Conservation (phyloP, 371 early-diverging fungal species). For the Chytridium lagenaria region DNA sequence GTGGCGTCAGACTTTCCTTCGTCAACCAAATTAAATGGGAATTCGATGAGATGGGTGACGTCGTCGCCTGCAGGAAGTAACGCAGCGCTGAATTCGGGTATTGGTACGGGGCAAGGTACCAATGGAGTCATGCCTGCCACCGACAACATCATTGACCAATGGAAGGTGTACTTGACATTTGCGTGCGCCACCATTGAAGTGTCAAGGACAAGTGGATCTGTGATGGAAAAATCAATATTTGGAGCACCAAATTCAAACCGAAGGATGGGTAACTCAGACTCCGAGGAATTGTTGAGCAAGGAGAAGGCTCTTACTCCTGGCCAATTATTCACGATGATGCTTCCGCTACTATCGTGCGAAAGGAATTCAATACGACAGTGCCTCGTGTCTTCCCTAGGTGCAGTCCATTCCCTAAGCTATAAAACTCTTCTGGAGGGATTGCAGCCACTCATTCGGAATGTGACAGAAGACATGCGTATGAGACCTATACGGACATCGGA, state of each 20-base stretch:
- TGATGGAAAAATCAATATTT: not conserved
- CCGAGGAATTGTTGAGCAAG: constrained; percentile 13
- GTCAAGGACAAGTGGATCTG: not conserved
- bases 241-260: not conserved
- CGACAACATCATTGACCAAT: constrained; percentile 72
- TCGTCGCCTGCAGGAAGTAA: constrained; percentile 52
- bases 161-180: constrained; percentile 76
- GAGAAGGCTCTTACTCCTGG: not conserved
- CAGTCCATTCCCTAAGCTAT: constrained; percentile 73
- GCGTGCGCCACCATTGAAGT: constrained; percentile 46
- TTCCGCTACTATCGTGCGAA: constrained; percentile 76
- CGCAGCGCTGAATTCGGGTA: constrained; percentile 39
- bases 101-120: constrained; percentile 15
- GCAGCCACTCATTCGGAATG: constrained; percentile 63
- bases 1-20: constrained; percentile 24
- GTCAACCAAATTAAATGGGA: constrained; percentile 41
- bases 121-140: constrained; percentile 26
- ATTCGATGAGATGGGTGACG: constrained; percentile 30
- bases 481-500: constrained; percentile 35
- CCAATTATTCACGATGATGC: constrained; percentile 32
- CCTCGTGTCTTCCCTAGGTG: constrained; percentile 72
- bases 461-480: constrained; percentile 68
- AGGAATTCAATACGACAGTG: constrained; percentile 73
- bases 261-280: not conserved
- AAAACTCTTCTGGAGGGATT: constrained; percentile 72